These are phyloP conservation scores for Alternaria arbusti DNA, from an alignment of 2,329 filamentous ascomycete genomes.

Conservation along the genomic window DNA sequence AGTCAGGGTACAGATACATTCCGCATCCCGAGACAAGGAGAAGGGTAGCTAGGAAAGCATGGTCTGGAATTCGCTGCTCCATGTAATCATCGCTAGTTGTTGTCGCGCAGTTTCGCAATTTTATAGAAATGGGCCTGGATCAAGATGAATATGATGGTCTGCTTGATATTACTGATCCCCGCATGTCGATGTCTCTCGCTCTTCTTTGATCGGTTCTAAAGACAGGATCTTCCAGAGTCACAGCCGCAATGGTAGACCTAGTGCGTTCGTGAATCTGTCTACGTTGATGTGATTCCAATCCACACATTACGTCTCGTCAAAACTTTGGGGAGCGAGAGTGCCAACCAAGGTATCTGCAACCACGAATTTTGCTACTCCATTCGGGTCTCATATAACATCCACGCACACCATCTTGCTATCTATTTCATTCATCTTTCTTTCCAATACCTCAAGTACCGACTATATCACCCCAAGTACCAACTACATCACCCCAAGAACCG, in stretches of 20 bases:
- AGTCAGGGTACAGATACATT: slow-evolving; percentile 24
- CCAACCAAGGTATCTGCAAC: neutral
- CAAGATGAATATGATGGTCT: neutral
- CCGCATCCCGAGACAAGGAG: neutral
- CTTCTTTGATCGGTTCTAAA: neutral
- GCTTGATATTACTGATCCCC: neutral
- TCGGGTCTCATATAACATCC: neutral
- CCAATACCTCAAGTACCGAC: neutral
- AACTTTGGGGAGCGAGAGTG: neutral
- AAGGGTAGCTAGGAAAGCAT: neutral
- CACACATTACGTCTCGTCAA: neutral
- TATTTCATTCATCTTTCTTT: neutral
- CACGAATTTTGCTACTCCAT: neutral
- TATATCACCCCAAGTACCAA: neutral
- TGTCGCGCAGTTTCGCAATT: neutral
- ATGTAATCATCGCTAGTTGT: neutral
- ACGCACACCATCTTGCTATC: neutral
- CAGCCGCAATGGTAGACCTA: neutral
- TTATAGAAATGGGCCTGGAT: neutral
- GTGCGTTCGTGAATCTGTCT: neutral
- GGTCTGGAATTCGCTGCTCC: neutral
- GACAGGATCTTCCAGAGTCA: neutral
- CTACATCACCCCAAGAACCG: neutral
- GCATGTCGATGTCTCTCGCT: neutral
- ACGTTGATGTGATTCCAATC: neutral